phyloP scores from a whole-genome alignment of 2,329 filamentous ascomycete genomes.

The Hymenoscyphus repandus region DNA sequence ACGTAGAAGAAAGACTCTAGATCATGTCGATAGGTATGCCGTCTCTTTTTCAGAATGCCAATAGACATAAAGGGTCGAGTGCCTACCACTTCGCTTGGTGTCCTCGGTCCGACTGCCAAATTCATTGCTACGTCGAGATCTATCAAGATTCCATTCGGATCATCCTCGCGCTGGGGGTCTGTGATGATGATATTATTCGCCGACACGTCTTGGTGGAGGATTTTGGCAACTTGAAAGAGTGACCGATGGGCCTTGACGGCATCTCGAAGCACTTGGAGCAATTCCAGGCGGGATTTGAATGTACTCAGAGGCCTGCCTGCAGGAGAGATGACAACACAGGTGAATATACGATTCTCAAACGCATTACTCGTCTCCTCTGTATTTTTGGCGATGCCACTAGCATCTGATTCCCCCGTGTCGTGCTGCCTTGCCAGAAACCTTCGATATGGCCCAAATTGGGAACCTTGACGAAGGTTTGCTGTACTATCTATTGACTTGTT shows the following conservation, averaged over 20 bases:
- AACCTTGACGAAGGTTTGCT: neutral
- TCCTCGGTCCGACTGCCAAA: neutral
- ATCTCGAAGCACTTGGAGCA: neutral
- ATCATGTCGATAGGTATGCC: neutral
- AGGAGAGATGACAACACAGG: neutral
- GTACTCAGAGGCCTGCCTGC: neutral
- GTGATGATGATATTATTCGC: neutral
- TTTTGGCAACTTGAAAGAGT: neutral
- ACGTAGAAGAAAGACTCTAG: neutral
- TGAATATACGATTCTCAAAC: neutral
- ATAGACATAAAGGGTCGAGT: slow-evolving; percentile 1
- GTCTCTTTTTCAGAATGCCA: neutral
- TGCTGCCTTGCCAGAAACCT: neutral
- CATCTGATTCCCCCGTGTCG: neutral
- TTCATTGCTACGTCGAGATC: neutral
- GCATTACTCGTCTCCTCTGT: neutral
- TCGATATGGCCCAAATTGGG: neutral
- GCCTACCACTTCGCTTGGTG: neutral
- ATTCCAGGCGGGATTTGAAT: neutral
- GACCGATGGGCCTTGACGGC: neutral
- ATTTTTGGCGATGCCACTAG: neutral
- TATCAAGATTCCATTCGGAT: neutral
- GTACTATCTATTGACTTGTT: neutral
- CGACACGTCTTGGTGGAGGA: neutral
- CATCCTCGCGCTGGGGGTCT: neutral